phyloP scores from a whole-genome alignment of 1,284 basidiomycete species.

The Cutaneotrichosporon cavernicola region DNA sequence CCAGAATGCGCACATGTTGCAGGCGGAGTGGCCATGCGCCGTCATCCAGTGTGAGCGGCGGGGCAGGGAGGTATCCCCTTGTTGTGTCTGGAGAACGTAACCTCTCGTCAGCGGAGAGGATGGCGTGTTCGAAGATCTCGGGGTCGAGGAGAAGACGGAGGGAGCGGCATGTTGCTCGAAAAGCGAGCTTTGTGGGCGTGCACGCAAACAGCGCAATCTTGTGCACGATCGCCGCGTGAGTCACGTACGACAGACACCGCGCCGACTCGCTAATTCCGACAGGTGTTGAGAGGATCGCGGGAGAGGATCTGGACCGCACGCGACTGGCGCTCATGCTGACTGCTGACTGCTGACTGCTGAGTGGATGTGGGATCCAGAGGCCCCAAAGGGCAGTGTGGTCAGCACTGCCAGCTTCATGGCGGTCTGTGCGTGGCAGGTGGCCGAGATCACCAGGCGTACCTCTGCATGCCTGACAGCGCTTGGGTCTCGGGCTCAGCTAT shows the following conservation, averaged over 20 bases:
- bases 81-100: not conserved
- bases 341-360: no score
- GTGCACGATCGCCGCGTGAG: not conserved
- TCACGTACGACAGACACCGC: not conserved
- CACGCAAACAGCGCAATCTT: not conserved
- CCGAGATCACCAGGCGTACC: no score
- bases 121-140: not conserved
- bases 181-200: not conserved
- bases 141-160: constrained; percentile 1
- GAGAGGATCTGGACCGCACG: no score
- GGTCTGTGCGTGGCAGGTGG: no score
- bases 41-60: not conserved
- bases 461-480: no score
- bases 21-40: not conserved
- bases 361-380: no score
- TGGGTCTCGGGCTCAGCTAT: no score
- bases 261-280: no score
- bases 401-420: no score
- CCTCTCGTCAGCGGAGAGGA: not conserved
- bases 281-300: no score
- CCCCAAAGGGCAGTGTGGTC: no score
- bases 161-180: not conserved
- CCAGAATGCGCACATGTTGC: not conserved
- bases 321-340: no score
- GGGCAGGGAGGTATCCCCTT: not conserved